Base-by-base conservation (phyloP, 2,329 filamentous ascomycete species). In the Cladosporium sp. region DNA sequence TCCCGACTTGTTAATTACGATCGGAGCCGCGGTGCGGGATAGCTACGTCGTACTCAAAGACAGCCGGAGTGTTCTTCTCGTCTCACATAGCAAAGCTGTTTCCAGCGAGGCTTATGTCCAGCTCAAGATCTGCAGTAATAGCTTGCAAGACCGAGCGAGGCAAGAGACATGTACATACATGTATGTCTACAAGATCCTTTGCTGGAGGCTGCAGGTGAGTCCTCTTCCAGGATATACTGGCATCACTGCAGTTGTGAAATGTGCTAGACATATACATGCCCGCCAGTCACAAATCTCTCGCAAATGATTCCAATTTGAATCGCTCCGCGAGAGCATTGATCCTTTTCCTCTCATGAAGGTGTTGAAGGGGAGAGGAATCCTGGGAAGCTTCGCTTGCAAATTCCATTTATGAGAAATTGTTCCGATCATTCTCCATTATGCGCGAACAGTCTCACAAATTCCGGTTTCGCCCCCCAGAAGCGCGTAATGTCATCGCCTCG, bases 1-100 rank as follows among this genome's bases (percentile, higher is more conserved):
- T 51, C 41, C 41, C 49, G 38, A 47, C 49, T 46, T 51, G 49
- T 51, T 43, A 51, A 51, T 51, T 51, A 51, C 49, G 43, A 46
- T 47, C 49, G 36, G 20, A 38, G 41, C 41, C 49, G 41, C 41
- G 43, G 49, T 43, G 43, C 36, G 29, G 41, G 43, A 45, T 45
- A 46, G 49, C 41, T 42, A 38, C 41, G 43, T 51, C 49, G 49
- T 51, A 51, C 49, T 51, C 49, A 51, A 51, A 51, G 49, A 51
- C 49, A 40, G 49, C 41, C 43, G 49, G 36, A 35, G 16, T 38
- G n/a, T 46, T 51, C 39, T 32, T 51, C 41, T 51, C 36, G 49
- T 51, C 49, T 51, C 43, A 18, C 43, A 51, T 41, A 41, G 36
- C 32, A 39, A 9, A 19, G 33, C 43, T 19, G 27, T 33, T 32